Base-by-base conservation (phyloP, 2,329 filamentous ascomycete species). In the Leptographium lundbergii region DNA sequence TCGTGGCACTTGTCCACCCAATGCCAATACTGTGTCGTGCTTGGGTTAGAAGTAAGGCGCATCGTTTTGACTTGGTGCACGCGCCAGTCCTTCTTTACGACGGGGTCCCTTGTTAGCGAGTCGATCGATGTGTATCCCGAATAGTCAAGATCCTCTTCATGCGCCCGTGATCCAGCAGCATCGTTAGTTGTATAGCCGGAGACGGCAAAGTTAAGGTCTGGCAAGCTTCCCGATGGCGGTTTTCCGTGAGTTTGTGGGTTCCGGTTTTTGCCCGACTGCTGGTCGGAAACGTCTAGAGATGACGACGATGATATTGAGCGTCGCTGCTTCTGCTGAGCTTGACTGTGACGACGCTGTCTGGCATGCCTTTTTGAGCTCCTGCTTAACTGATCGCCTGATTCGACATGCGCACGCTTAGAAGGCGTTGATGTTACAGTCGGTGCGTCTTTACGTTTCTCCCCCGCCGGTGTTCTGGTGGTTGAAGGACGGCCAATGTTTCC, bases 1-100 rank as follows among this genome's bases (percentile, higher is more conserved):
- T 59, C 59, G 3, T 63, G 47, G 24, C 53, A 59, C 17, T 60
- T 66, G 10, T 69, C 69, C 4, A 75, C 64, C 75, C 75, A 82
- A 56, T 78, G 77, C 78, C 78, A 80, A 68, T 81, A 82, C 65
- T 82, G 80, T 14, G 77, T 81, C 6, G 79, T 75, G 14, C 71
- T 65, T 2, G 70, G 67, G 57, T 75, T 76, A 25, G 75, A 79
- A 1, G 78, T 76, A 56, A 75, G 71, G 13, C 70, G 63, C 17
- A 70, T 68, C 3, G 76, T 77, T 69, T 80, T 81, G 63, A 83
- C 74, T 62, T 80, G 77, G 53, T 75, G 70, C 14, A 83, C 65
- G 19, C 77, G 75, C 71, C 76, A 83, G 66, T 83, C 80, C 11
- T 73, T 70, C 14, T 70, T 67, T 27, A 70, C 71, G 9, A 82